These are phyloP conservation scores for Penicillium nordicum DNA, from an alignment of 2,329 filamentous ascomycete genomes.

Conservation along the genomic window DNA sequence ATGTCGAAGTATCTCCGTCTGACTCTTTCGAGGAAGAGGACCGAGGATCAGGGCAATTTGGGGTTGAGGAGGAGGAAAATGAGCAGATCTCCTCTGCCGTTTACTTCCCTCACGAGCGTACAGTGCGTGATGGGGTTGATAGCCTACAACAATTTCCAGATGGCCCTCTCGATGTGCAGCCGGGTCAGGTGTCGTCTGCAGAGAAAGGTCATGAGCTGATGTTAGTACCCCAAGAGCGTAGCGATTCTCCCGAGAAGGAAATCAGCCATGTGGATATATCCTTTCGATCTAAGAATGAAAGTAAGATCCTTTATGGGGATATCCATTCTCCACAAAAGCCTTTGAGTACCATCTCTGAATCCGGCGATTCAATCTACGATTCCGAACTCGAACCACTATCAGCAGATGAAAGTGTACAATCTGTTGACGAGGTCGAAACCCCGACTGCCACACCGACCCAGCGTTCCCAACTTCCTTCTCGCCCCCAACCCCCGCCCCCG, in stretches of 20 bases:
- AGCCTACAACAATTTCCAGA: conserved; percentile 21
- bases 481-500: conserved; percentile 28
- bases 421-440: conserved; percentile 52
- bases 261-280: conserved; percentile 60
- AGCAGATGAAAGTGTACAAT: conserved; percentile 42
- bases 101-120: conserved; percentile 61
- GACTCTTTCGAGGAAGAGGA: conserved; percentile 25
- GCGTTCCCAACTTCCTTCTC: conserved; percentile 24
- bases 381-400: conserved; percentile 47
- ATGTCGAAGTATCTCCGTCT: conserved; percentile 19
- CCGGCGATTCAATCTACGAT: conserved; percentile 43
- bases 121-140: conserved; percentile 31
- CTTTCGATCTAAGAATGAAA: conserved; percentile 58
- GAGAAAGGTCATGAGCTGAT: conserved; percentile 28
- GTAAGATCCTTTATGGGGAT: conserved; percentile 60
- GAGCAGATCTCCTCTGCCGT: conserved; percentile 64
- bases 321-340: conserved; percentile 42
- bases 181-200: conserved; percentile 25
- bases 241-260: conserved; percentile 27
- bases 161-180: conserved; percentile 20
- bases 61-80: conserved; percentile 58
- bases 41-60: conserved; percentile 32
- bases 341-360: conserved; percentile 37
- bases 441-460: conserved; percentile 46
- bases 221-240: conserved; percentile 29